Base-by-base conservation (phyloP, 345 rosid species). In the Microthlaspi erraticum region DNA sequence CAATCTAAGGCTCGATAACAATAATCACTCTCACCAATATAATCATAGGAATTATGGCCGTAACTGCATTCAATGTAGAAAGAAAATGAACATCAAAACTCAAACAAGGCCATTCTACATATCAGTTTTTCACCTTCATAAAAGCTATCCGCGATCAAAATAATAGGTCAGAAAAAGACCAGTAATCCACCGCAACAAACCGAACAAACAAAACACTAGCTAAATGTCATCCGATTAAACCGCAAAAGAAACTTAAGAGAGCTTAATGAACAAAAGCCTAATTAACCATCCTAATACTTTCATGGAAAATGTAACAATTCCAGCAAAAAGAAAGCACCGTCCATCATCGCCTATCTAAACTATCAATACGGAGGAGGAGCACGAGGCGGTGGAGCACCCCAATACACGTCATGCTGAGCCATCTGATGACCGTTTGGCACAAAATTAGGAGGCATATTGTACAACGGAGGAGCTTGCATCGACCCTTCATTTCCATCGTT, bases 321-420 rank as follows among this genome's bases (percentile, higher is more conserved):
- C 72, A 41, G 53, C 12, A 10, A 57, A 73, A 48, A 31, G 59
- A 60, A 67, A 8, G 14, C 12, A 12, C 29, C 29, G 4, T 9
- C 68, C 33, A 53, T 55, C 61, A 51, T 29, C 17, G 43, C 17
- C 68, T 66, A 66, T 23, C 73, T 67, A 67, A 67, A 66, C 43
- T 45, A 68, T 75, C 76, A 83, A 57, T 76, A 85, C 2, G 85
- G 78, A 6, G 89, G 83, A 45, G 90, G 89, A 20, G 86, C 92
- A 16, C 87, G 88, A 32, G 87, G 79, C 29, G 85, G 90, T 66
- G 85, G 87, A 66, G 86, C 80, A 51, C 75, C 89, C 98, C 98
- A 90, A 66, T 82, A 90, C 78, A 90, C 69, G 16, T 90, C 97
- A 10, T 77, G 90, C 12, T 90, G 89, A 76, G 81, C 79, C 76